Evolutionary conservation across 495 filamentous ascomycete species (phyloP), one percentile per base, ranked within the genome.

Genomic region (Neurospora intermedia): DNA sequence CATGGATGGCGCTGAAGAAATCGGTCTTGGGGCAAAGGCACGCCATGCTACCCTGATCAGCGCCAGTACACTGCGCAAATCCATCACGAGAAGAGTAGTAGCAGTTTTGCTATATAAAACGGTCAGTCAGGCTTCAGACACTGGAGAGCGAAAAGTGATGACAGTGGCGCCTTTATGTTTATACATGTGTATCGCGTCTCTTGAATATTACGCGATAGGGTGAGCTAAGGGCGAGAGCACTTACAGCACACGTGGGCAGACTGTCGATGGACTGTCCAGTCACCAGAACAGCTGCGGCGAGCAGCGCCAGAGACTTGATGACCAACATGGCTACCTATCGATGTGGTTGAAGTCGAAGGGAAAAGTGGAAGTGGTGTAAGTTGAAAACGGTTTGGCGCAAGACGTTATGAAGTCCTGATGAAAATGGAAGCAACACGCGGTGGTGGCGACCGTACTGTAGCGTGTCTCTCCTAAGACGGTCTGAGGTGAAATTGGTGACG

Each of bases 21-120:
- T 77, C 72, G 20, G 43, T 59, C 5, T 76, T 77, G 43, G 66
- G 23, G 74, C 81, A 83, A 18, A 83, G 54, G 62, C 81, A 83
- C 35, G 48, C 40, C 4, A 76, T 31, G 35, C 77, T 73, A 39
- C 13, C 54, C 27, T 43, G 59, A 2, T 74, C 74, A 7, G 74
- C 71, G 48, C 80, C 81, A 39, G 48, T 73, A 18, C 71, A 77
- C 4, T 13, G 10, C 31, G 54, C 73, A 7, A 72, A 74, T 9
- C 74, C 31, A 11, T 48, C 73, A 18, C 74, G 13, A 18, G 69
- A 46, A n/a, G 69, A 40, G 69, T 73, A 71, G 42, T 74, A 74
- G 43, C 80, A 82, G 16, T 46, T 27, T 77, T 73, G 69, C 80
- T 81, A 71, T 81, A 71, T 43, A 6, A 9, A 18, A 13, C 9